Base-by-base conservation (phyloP, 495 filamentous ascomycete genomes). In the Xylaria castorea region DNA sequence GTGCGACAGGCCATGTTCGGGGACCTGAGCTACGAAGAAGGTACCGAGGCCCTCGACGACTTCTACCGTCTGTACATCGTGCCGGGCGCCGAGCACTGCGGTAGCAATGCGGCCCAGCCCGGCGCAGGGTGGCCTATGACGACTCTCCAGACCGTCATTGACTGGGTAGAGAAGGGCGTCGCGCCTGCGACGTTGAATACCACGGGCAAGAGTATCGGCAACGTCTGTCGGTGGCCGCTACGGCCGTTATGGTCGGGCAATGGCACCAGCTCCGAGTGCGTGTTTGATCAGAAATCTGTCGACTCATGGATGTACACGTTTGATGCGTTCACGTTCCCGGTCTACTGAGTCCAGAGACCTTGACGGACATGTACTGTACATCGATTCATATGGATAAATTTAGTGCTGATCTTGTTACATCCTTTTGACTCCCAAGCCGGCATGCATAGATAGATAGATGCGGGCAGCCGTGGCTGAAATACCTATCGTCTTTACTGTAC, bases 1-100 rank as follows among this genome's bases (percentile, higher is more conserved):
- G 87, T 89, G 18, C 80, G 85, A 16, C 75, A 72, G 9, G 76
- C 81, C 62, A 89, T 88, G 87, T 88, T 86, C 73, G 83, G 83
- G 0, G 65, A 75, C 18, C 68, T 83, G 3, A 70, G 72, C 14
- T 83, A 76, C 71, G 81, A 75, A 12, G 73, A 68, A 12, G 78
- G 83, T 58, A 76, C 74, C 48, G 66, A 76, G 16, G 79, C 80
- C 36, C 70, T 89, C 64, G 76, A 81, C 32, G 86, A 86, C 16
- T 90, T 83, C 79, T 86, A 89, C 75, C 82, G 80, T n/a, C 73
- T 89, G 27, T 89, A 81, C 76, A 71, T 88, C 1, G 77, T 89
- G 11, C 85, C 88, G 3, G 86, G 87, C n/a, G 87, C 83, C 0
- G 83, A 78, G 0, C 85, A 89, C 78, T 89, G 87, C 65, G 75